phyloP scores from a whole-genome alignment of 441 rosid genomes.

The Adansonia madagascariensis region DNA sequence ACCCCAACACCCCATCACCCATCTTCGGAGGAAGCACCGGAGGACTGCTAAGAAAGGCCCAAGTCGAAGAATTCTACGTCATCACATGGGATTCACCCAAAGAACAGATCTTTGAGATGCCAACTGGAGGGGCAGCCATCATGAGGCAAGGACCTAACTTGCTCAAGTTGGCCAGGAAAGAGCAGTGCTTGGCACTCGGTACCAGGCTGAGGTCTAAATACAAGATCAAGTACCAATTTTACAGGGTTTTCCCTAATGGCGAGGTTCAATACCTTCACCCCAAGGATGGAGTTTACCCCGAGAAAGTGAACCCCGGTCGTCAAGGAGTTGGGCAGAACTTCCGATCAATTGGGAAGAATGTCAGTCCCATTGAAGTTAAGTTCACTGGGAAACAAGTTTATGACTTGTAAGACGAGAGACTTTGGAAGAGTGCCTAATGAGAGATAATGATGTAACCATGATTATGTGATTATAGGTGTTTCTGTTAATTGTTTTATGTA shows the following conservation, averaged over 20 bases:
- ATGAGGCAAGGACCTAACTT: constrained; percentile 76
- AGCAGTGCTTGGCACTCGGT: constrained; percentile 75
- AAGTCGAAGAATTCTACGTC: constrained; percentile 76
- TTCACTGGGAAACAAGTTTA: constrained; percentile 47
- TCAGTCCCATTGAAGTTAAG: constrained; percentile 51
- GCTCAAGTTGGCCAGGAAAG: constrained; percentile 82
- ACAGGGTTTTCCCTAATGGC: too few relatives aligned
- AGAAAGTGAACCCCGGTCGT: constrained; percentile 74
- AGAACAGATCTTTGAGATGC: constrained; percentile 83
- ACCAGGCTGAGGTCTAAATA: constrained; percentile 75
- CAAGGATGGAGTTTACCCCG: constrained; percentile 41
- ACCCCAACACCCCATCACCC: constrained; percentile 28
- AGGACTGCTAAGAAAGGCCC: constrained; percentile 66
- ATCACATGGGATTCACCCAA: constrained; percentile 83
- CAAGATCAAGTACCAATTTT: constrained; percentile 46
- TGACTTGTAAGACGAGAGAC: constrained; percentile 44
- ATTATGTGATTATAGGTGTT: not conserved
- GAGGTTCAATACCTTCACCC: too few relatives aligned
- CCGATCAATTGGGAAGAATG: constrained; percentile 72
- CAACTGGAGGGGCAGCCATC: constrained; percentile 69
- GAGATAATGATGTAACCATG: not conserved
- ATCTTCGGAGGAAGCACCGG: constrained; percentile 83
- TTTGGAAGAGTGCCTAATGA: not conserved
- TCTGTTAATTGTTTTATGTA: not conserved
- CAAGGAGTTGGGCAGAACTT: constrained; percentile 67